Evolutionary conservation across 2,329 filamentous ascomycete species (phyloP).

Genomic region (Dactylonectria estremocensis): DNA sequence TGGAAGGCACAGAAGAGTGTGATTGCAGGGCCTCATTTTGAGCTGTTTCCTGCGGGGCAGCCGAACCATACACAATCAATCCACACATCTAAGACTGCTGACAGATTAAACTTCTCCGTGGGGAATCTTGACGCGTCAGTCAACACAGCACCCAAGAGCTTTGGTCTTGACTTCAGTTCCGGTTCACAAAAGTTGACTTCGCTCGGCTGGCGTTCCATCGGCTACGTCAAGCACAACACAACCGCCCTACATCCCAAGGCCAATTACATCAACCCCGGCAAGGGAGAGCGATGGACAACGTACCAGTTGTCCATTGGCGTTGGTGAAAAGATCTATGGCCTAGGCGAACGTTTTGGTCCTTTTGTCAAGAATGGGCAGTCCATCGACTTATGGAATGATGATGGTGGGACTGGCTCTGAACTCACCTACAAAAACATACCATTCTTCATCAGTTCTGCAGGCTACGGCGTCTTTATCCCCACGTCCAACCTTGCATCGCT

Average conservation of each 20-base stretch:
- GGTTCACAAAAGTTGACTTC: slow-evolving; percentile 1
- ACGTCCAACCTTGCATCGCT: slow-evolving; percentile 78
- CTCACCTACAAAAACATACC: slow-evolving; percentile 81
- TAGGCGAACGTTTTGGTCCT: slow-evolving; percentile 83
- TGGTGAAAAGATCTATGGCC: slow-evolving; percentile 79
- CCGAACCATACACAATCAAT: neutral
- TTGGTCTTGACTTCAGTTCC: slow-evolving; percentile 3
- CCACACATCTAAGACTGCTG: slow-evolving; percentile 8
- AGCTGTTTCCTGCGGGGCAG: slow-evolving; percentile 4
- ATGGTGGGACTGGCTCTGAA: slow-evolving; percentile 77
- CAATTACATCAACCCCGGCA: slow-evolving; percentile 13
- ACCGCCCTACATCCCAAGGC: slow-evolving; percentile 19
- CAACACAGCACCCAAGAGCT: slow-evolving; percentile 8
- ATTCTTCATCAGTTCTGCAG: slow-evolving; percentile 78
- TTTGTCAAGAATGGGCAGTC: slow-evolving; percentile 83
- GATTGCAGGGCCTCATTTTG: neutral
- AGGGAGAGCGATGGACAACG: slow-evolving; percentile 15
- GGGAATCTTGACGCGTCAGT: slow-evolving; percentile 8
- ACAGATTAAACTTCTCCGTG: slow-evolving; percentile 4
- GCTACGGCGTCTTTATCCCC: slow-evolving; percentile 84
- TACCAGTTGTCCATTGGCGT: slow-evolving; percentile 66
- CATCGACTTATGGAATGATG: slow-evolving; percentile 75
- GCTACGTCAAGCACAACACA: slow-evolving; percentile 8
- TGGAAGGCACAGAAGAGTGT: slow-evolving; percentile 16
- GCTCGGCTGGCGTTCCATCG: slow-evolving; percentile 14